Evolutionary conservation across 257 asterid genomes (phyloP), one percentile per base, ranked within the genome.

Genomic region (Primulina eburnea): DNA sequence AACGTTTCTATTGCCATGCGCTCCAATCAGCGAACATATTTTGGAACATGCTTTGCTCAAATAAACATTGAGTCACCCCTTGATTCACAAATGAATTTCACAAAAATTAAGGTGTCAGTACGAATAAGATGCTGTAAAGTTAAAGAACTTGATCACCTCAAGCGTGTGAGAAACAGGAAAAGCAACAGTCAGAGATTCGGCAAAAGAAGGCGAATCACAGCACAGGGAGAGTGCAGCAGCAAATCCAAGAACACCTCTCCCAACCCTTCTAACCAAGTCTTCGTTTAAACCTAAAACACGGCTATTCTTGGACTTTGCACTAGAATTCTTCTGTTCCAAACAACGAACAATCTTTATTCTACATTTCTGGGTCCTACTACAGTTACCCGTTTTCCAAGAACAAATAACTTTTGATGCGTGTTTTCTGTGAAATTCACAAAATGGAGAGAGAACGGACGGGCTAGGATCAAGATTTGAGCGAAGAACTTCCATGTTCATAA

Each of bases 111-210:
- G 20, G 2, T 26, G 3, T 50, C 3, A 43, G 9, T 34, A 17
- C 11, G 30, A 65, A 47, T 21, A 71, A n/a, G 10, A 35, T 33
- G 52, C 12, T 28, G 34, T 21, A 47, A 62, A 10, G 4, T 24
- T 9, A 17, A 56, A 26, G 50, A 32, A 62, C 32, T 66, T 8
- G 75, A 71, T 74, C 62, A 89, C 98, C 98, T 92, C 97, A 64
- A 81, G 91, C 1, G 84, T 71, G 80, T 83, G 98, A 70, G 98
- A 92, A 83, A 85, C 89, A 55, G 98, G 97, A 68, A 92, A 92
- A 14, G 98, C 97, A 29, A 92, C 89, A 33, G 98, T 92, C 9
- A 92, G 69, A 34, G 97, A 87, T 76, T 90, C 88, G 0, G 97
- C 97, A 7, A 74, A 75, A 77, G 89, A 91, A 10, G 96, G 84